Evolutionary conservation across 2,329 filamentous ascomycete species (phyloP).

Genomic region (Fusarium sambucinum): DNA sequence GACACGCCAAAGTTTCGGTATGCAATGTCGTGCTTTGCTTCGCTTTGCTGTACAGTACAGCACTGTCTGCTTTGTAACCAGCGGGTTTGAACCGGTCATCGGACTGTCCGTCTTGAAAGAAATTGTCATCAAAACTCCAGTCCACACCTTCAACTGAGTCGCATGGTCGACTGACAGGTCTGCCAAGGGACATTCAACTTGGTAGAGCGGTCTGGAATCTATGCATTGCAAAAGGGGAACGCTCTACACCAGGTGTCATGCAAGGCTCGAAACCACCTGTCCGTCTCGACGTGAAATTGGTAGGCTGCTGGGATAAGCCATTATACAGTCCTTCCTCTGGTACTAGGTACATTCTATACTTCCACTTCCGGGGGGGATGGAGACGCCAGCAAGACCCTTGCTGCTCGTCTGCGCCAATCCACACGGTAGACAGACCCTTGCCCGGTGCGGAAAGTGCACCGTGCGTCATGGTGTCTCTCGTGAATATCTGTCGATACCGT

Average conservation of each 20-base stretch:
- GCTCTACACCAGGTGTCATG: conserved; percentile 24
- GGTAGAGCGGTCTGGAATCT: conserved; percentile 19
- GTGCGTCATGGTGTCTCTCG: conserved; percentile 35
- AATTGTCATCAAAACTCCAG: conserved; percentile 13
- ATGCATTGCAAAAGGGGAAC: conserved; percentile 19
- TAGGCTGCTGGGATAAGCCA: conserved; percentile 31
- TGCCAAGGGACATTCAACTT: conserved; percentile 1
- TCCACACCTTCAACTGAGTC: conserved; percentile 8
- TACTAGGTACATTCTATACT: conserved; percentile 28
- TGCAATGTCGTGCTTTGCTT: not conserved
- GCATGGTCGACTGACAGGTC: conserved; percentile 4
- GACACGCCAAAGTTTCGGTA: conserved; percentile 18
- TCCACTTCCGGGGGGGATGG: conserved; percentile 29
- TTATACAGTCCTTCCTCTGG: conserved; percentile 7
- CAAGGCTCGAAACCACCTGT: conserved; percentile 15
- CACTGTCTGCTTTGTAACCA: conserved; percentile 19
- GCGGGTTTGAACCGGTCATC: conserved; percentile 9
- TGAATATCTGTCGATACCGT: conserved; percentile 28
- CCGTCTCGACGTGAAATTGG: conserved; percentile 27
- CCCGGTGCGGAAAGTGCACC: conserved; percentile 28
- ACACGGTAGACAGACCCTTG: conserved; percentile 19
- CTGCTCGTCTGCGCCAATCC: conserved; percentile 27
- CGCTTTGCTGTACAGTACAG: conserved; percentile 9
- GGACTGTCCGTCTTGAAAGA: conserved; percentile 27
- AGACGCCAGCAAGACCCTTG: conserved; percentile 33